Percentiles rank a stretch among this genome's conserved stretches.
Conservation (phyloP, 2,329 filamentous ascomycete genomes). For the Alternaria sp. region DNA sequence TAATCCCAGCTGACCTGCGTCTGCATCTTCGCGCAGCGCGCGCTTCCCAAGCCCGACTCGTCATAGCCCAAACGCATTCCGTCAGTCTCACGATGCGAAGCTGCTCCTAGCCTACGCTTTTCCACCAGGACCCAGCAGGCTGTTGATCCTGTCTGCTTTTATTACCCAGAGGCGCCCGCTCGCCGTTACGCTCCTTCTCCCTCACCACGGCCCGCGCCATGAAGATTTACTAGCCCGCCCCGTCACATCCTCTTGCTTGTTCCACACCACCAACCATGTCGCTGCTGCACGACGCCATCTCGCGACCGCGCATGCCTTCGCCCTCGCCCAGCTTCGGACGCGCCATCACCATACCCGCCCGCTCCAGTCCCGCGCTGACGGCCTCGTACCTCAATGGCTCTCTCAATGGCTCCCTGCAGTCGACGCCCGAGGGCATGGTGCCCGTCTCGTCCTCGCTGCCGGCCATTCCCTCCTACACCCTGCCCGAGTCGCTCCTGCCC, state of each 20-base stretch:
- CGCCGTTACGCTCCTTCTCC: slow-evolving; percentile 25
- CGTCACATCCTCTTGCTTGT: background rate
- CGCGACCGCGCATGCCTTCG: slow-evolving; percentile 42
- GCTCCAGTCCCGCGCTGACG: slow-evolving; percentile 49
- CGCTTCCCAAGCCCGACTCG: slow-evolving; percentile 36
- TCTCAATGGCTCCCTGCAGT: slow-evolving; percentile 68
- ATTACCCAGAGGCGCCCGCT: slow-evolving; percentile 33
- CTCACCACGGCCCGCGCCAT: slow-evolving; percentile 26
- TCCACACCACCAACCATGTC: slow-evolving; percentile 29
- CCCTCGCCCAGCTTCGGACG: slow-evolving; percentile 40
- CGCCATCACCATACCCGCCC: slow-evolving; percentile 47
- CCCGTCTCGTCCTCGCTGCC: slow-evolving; percentile 59
- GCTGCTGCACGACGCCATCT: slow-evolving; percentile 37
- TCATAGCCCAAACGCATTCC: slow-evolving; percentile 28
- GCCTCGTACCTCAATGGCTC: slow-evolving; percentile 62
- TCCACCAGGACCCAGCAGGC: slow-evolving; percentile 31
- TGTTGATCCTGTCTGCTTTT: slow-evolving; percentile 37
- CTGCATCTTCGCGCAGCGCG: slow-evolving; percentile 38
- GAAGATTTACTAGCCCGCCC: slow-evolving; percentile 31
- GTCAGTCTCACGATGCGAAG: slow-evolving; percentile 40
- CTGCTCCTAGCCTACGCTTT: slow-evolving; percentile 30
- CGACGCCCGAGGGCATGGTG: slow-evolving; percentile 68
- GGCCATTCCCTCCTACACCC: slow-evolving; percentile 63
- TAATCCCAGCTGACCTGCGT: slow-evolving; percentile 34
- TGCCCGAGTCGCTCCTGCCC: slow-evolving; percentile 74